Conservation (phyloP, 495 filamentous ascomycete species). For the Daldinia childiae region DNA sequence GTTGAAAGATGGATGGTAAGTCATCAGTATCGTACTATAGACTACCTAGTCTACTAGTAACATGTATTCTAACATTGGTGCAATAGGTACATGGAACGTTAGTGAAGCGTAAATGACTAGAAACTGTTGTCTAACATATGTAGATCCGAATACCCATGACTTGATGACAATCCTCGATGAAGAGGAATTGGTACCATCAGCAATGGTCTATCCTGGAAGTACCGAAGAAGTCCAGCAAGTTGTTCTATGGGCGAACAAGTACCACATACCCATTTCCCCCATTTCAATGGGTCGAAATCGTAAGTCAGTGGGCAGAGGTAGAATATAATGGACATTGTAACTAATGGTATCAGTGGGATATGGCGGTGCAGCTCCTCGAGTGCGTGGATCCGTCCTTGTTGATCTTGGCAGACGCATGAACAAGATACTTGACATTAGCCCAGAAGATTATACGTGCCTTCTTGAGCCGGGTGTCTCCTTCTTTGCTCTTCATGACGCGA, state of each 20-base stretch:
- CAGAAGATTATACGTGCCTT: slow-evolving; percentile 58
- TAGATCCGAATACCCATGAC: slow-evolving; percentile 63
- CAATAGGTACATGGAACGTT: slow-evolving; percentile 60
- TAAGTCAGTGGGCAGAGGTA: slow-evolving; percentile 6
- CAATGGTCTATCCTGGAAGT: slow-evolving; percentile 59
- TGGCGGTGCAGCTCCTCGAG: slow-evolving; percentile 64
- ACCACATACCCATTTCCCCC: slow-evolving; percentile 61
- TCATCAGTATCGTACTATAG: background rate
- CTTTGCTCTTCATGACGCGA: slow-evolving; percentile 58
- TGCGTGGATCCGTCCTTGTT: slow-evolving; percentile 61
- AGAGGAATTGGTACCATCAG: slow-evolving; percentile 61
- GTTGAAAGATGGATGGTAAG: slow-evolving; percentile 58
- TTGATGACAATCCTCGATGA: slow-evolving; percentile 61
- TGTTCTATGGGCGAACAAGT: slow-evolving; percentile 58
- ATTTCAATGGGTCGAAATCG: slow-evolving; percentile 63
- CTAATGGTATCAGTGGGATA: slow-evolving; percentile 52
- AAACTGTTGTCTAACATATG: background rate
- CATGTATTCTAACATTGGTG: slow-evolving; percentile 8
- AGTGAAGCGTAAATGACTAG: slow-evolving; percentile 6
- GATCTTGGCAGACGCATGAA: slow-evolving; percentile 65
- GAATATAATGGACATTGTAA: background rate
- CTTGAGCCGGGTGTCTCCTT: slow-evolving; percentile 64
- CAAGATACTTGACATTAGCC: slow-evolving; percentile 61
- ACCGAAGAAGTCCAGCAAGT: slow-evolving; percentile 58
- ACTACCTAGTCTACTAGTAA: background rate